Evolutionary conservation across 2,329 filamentous ascomycete species (phyloP).

Genomic region (Macrophomina pseudophaseolina): DNA sequence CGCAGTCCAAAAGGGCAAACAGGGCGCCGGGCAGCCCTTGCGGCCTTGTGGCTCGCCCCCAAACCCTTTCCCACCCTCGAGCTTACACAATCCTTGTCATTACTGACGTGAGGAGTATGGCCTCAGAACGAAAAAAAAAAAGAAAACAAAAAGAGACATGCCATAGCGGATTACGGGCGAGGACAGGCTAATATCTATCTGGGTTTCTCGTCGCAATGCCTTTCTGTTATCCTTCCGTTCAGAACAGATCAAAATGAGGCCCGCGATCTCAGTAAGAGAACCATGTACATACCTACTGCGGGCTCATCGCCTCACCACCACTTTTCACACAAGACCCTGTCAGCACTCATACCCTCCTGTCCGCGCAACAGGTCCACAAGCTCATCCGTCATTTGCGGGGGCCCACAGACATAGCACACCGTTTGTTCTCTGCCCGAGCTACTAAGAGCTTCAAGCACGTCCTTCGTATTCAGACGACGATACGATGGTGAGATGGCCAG

Average conservation of each 20-base stretch:
- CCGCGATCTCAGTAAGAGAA: too few relatives aligned
- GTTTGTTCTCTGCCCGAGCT: slow-evolving; percentile 37
- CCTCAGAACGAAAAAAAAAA: not conserved
- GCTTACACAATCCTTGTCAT: not conserved
- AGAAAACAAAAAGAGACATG: too few relatives aligned
- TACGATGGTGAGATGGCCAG: not conserved
- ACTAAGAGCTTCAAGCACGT: slow-evolving; percentile 48
- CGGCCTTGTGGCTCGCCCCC: not conserved
- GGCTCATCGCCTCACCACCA: slow-evolving; percentile 50
- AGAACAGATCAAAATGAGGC: too few relatives aligned
- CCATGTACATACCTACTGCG: too few relatives aligned
- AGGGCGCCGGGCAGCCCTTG: slow-evolving; percentile 5
- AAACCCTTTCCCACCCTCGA: not conserved
- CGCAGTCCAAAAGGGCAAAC: slow-evolving; percentile 13
- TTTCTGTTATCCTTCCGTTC: not conserved
- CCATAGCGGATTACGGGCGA: not conserved
- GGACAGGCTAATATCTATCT: not conserved
- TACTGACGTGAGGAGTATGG: not conserved
- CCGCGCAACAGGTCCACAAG: slow-evolving; percentile 47
- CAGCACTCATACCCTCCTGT: slow-evolving; percentile 45
- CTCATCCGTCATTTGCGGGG: slow-evolving; percentile 55
- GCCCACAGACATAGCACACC: slow-evolving; percentile 56
- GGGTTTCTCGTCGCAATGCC: not conserved
- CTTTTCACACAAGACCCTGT: slow-evolving; percentile 55
- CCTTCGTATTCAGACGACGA: slow-evolving; percentile 29